These are phyloP conservation scores for Phytophthora citrophthora DNA, from an alignment of 352 stramenopile species.

Conservation along the genomic window DNA sequence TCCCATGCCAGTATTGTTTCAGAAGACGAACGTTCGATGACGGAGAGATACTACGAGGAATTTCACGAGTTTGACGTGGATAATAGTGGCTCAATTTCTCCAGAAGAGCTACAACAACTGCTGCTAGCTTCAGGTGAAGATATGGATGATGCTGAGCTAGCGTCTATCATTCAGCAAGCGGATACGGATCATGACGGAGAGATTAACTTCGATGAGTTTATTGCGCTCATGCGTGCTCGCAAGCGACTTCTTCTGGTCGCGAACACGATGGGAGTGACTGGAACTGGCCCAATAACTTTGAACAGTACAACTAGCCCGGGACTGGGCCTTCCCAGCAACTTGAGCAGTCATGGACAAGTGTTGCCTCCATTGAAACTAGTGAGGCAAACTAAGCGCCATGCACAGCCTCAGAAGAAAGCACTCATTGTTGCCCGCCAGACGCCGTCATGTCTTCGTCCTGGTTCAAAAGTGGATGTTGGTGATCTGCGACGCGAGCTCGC, in stretches of 20 bases:
- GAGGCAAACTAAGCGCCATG: slow-evolving; percentile 54
- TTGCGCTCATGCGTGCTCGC: slow-evolving; percentile 77
- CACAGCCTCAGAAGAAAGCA: slow-evolving; percentile 47
- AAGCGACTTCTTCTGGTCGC: slow-evolving; percentile 77
- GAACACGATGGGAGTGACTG: slow-evolving; percentile 64
- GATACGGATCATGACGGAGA: slow-evolving; percentile 76
- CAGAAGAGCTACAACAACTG: slow-evolving; percentile 64
- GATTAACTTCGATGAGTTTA: slow-evolving; percentile 85
- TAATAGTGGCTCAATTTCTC: slow-evolving; percentile 78
- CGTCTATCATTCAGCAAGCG: slow-evolving; percentile 63
- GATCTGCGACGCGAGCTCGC: slow-evolving; percentile 78
- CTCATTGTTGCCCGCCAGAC: slow-evolving; percentile 55
- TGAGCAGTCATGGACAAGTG: slow-evolving; percentile 14
- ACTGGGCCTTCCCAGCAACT: slow-evolving; percentile 8
- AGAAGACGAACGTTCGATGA: slow-evolving; percentile 38
- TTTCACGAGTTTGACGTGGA: slow-evolving; percentile 85
- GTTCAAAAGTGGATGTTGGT: slow-evolving; percentile 51
- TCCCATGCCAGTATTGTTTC: slow-evolving; percentile 5
- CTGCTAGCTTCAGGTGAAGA: slow-evolving; percentile 68
- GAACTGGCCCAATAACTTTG: slow-evolving; percentile 34
- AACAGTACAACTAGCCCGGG: slow-evolving; percentile 11
- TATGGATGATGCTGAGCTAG: slow-evolving; percentile 81
- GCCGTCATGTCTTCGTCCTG: slow-evolving; percentile 62
- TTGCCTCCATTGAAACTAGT: slow-evolving; percentile 71
- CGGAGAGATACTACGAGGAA: slow-evolving; percentile 54